Percentiles rank a stretch among this genome's conserved stretches.
Evolutionary conservation across 2,329 filamentous ascomycete species (phyloP).

Genomic region (Cladosporium phlei): DNA sequence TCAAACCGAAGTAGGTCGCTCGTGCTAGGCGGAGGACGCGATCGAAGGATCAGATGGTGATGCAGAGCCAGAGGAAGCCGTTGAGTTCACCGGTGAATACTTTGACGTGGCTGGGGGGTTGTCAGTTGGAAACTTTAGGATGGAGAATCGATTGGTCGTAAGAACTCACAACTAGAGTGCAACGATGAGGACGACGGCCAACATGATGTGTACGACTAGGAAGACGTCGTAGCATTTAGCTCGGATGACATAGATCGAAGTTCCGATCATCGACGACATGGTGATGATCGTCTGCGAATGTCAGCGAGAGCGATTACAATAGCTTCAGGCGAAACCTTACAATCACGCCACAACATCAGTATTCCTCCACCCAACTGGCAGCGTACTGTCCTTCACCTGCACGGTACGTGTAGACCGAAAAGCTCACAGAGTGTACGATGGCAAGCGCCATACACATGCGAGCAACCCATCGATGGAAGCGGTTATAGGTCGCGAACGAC

Average conservation of each 20-base stretch:
- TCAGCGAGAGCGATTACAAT: not conserved
- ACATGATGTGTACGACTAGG: slow-evolving; percentile 47
- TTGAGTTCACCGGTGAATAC: slow-evolving; percentile 50
- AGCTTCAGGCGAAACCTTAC: slow-evolving; percentile 27
- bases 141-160: slow-evolving; percentile 18
- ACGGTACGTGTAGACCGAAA: slow-evolving; percentile 44
- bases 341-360: slow-evolving; percentile 49
- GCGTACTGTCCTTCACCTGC: slow-evolving; percentile 9
- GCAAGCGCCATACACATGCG: slow-evolving; percentile 59
- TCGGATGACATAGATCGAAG: slow-evolving; percentile 51
- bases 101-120: slow-evolving; percentile 43
- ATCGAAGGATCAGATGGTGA: slow-evolving; percentile 49
- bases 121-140: slow-evolving; percentile 15
- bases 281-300: slow-evolving; percentile 29
- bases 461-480: slow-evolving; percentile 64
- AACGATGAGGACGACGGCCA: slow-evolving; percentile 48
- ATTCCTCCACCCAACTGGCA: slow-evolving; percentile 37
- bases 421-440: slow-evolving; percentile 58
- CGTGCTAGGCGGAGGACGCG: slow-evolving; percentile 44
- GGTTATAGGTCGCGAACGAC: slow-evolving; percentile 62
- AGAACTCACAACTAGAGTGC: slow-evolving; percentile 51
- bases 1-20: slow-evolving; percentile 41
- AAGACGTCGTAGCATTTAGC: slow-evolving; percentile 52
- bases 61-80: slow-evolving; percentile 47
- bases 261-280: slow-evolving; percentile 44